phyloP scores from a whole-genome alignment of 768 basidiomycete genomes.

The Collybia nuda region DNA sequence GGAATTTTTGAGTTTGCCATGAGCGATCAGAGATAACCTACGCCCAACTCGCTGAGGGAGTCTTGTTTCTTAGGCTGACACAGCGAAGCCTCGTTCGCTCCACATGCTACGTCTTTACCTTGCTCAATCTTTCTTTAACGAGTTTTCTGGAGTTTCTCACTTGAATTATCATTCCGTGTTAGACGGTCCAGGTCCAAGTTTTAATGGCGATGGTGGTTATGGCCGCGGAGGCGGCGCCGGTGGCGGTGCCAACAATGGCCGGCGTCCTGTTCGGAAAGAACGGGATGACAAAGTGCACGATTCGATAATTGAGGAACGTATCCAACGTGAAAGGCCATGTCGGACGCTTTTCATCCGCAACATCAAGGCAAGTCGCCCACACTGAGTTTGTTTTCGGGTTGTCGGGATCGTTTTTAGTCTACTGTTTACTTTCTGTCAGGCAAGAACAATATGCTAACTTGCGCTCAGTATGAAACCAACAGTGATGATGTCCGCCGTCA shows the following conservation, averaged over 20 bases:
- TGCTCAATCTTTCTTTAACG: conserved; percentile 35
- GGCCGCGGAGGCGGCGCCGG: conserved; percentile 31
- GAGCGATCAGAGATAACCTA: conserved; percentile 21
- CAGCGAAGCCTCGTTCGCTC: conserved; percentile 32
- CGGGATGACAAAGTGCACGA: conserved; percentile 89
- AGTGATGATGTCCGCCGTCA: conserved; percentile 80
- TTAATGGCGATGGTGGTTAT: conserved; percentile 51
- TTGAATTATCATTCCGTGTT: conserved; percentile 49
- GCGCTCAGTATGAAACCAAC: conserved; percentile 79
- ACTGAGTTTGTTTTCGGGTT: conserved; percentile 18
- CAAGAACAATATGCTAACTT: conserved; percentile 10
- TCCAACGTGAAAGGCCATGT: conserved; percentile 92
- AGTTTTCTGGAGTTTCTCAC: conserved; percentile 45
- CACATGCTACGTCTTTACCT: conserved; percentile 44
- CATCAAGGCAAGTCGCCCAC: conserved; percentile 79
- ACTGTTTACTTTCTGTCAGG: conserved; percentile 5
- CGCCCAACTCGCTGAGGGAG: conserved; percentile 16
- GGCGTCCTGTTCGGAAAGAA: conserved; percentile 65
- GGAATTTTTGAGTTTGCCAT: conserved; percentile 24
- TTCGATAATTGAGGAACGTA: conserved; percentile 91
- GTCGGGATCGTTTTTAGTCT: conserved; percentile 5
- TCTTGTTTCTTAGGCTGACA: conserved; percentile 20
- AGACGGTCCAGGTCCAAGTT: conserved; percentile 63
- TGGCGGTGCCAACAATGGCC: conserved; percentile 16
- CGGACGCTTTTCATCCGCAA: conserved; percentile 97